Evolutionary conservation across 805 yeast species (phyloP).

Genomic region (Candida insectalens): DNA sequence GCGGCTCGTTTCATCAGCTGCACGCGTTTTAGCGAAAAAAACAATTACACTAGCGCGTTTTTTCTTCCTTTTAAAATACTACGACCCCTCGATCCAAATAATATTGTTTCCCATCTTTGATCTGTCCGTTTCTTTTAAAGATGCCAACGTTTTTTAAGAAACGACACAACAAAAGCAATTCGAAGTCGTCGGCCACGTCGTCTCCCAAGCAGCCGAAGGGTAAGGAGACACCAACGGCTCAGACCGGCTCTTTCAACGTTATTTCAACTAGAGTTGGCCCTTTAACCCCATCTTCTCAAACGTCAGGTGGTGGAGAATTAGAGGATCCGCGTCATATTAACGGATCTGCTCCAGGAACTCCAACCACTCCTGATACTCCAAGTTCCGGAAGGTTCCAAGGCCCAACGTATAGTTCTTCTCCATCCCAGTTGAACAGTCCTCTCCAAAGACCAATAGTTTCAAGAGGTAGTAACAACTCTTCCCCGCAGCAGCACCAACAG

Average conservation of each 20-base stretch:
- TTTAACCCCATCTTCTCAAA: neutral
- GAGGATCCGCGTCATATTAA: neutral
- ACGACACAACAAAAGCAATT: conserved; percentile 1
- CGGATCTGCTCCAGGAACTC: neutral
- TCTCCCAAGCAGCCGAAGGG: neutral
- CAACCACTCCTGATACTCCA: neutral
- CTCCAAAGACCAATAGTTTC: neutral
- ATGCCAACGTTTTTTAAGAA: conserved; percentile 3
- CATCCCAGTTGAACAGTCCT: neutral
- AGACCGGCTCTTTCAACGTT: conserved; percentile 1
- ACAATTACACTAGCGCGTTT: no score
- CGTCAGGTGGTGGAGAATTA: no score
- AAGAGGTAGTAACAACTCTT: no score
- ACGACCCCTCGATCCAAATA: no score
- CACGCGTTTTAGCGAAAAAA: no score
- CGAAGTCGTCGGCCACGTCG: conserved; percentile 1
- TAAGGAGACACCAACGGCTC: neutral
- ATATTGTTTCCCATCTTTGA: no score
- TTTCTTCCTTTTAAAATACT: no score
- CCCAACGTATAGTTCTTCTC: neutral
- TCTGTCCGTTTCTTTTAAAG: no score
- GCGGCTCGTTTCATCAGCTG: no score
- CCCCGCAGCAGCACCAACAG: no score
- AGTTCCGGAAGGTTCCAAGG: no score
- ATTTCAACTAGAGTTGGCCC: neutral